Evolutionary conservation across 306 rosid species (phyloP), one percentile per base, ranked within the genome.

Genomic region (Rosa multiflora): DNA sequence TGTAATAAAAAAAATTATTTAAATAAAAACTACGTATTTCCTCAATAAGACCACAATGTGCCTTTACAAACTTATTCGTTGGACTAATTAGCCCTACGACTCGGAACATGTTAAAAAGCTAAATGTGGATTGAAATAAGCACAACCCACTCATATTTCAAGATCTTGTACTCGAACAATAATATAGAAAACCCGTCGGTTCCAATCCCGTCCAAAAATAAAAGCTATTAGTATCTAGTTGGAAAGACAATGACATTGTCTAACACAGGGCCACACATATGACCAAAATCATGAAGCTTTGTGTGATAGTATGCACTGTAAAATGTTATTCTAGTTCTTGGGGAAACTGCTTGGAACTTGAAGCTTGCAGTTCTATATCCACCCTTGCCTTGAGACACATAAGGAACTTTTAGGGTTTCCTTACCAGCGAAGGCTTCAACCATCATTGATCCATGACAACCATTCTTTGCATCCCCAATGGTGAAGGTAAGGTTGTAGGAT

Each of bases 231-330:
- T 56, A 55, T 11, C 6, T 8, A 58, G 52, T 40, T 32, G 89
- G 87, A 70, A 82, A 55, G 47, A 87, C 89, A 55, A 66, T 73
- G 53, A 89, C 85, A 71, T 80, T 46, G 39, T 89, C 93, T 75
- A 89, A 74, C 42, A 89, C 80, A 29, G 88, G 93, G 42, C 93
- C 93, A 73, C 93, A 87, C 76, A 87, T 37, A 47, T 76, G 85
- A 55, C 86, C 88, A 42, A 8, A 84, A 18, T 87, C 87, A 70
- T 84, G 70, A 62, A 80, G 78, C 56, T 72, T 84, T 5, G 88
- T 86, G 73, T 86, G 89, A 70, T 89, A 87, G 67, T 69, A 58
- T 13, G 89, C 82, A 77, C 91, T 87, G 76, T 75, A 80, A 78
- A 89, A 89, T 4, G 89, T 86, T 3, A 87, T 62, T 77, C 85